Percentiles rank a stretch among this genome's conserved stretches.
Evolutionary conservation across 2,329 filamentous ascomycete genomes (phyloP).

Genomic region (Apiospora sp.): DNA sequence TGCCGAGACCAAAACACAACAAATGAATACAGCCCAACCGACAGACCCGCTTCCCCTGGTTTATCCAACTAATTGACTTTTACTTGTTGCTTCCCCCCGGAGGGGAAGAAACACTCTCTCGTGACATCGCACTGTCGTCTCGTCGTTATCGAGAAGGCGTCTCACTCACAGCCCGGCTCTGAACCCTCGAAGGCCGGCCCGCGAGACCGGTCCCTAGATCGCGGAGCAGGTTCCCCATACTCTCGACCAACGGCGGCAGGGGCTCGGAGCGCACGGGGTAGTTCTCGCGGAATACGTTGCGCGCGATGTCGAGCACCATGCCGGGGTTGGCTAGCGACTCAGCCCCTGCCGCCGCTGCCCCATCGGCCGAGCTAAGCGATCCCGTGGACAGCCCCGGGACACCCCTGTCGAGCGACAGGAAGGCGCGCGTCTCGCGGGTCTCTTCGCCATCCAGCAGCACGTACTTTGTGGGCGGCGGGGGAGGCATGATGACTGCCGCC

Average conservation of each 20-base stretch:
- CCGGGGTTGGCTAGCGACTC: conserved; percentile 36
- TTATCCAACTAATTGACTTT: no score
- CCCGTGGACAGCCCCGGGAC: conserved; percentile 31
- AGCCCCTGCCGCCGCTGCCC: conserved; percentile 18
- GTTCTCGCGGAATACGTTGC: conserved; percentile 37
- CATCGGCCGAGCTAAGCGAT: neutral
- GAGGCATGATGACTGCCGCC: neutral
- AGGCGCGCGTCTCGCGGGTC: conserved; percentile 36
- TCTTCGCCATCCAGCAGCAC: conserved; percentile 38
- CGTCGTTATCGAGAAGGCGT: conserved; percentile 24
- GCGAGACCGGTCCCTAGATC: conserved; percentile 36
- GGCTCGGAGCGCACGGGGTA: conserved; percentile 39
- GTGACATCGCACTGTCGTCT: no score
- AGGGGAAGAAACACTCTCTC: no score
- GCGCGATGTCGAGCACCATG: conserved; percentile 34
- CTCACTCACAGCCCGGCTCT: conserved; percentile 33
- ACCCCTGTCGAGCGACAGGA: conserved; percentile 37
- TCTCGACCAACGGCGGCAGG: conserved; percentile 42
- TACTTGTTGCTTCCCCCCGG: no score
- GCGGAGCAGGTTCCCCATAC: conserved; percentile 35
- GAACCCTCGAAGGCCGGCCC: conserved; percentile 27
- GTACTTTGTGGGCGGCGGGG: conserved; percentile 25
- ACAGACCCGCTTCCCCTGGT: no score
- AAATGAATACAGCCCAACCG: no score
- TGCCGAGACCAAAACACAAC: no score